phyloP scores from a whole-genome alignment of 2,329 filamentous ascomycete genomes.

The Myriosclerotinia scirpicola region DNA sequence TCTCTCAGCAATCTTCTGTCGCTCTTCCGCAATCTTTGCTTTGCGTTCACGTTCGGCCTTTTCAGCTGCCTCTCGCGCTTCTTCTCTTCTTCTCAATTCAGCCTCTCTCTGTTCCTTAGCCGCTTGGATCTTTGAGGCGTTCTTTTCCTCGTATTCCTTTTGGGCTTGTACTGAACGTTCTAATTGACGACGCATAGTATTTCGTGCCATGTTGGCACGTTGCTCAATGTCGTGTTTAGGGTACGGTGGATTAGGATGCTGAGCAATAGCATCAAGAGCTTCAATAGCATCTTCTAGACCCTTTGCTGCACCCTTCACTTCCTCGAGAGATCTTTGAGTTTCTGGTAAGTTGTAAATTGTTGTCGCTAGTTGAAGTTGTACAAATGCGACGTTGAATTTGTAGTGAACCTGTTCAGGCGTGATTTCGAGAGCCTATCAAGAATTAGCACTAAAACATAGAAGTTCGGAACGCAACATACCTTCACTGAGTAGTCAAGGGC shows the following conservation, averaged over 20 bases:
- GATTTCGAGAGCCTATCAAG: constrained; percentile 66
- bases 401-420: constrained; percentile 85
- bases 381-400: constrained; percentile 97
- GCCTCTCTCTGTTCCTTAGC: constrained; percentile 78
- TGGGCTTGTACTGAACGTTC: constrained; percentile 82
- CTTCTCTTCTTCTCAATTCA: constrained; percentile 76
- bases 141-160: constrained; percentile 88
- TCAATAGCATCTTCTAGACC: constrained; percentile 87
- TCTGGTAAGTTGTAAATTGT: constrained; percentile 74
- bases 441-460: constrained; percentile 33
- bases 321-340: constrained; percentile 71
- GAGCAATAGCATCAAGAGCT: constrained; percentile 62
- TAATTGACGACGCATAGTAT: constrained; percentile 90
- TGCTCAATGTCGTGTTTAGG: constrained; percentile 88
- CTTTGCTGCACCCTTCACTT: constrained; percentile 75
- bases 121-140: constrained; percentile 81
- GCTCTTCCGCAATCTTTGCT: constrained; percentile 81
- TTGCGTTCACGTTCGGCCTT: constrained; percentile 72
- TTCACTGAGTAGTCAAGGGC: constrained; percentile 63
- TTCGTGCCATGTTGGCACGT: constrained; percentile 94
- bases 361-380: constrained; percentile 90
- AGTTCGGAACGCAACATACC: constrained; percentile 45
- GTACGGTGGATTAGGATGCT: constrained; percentile 72
- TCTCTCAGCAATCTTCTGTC: constrained; percentile 74
- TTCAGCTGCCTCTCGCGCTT: constrained; percentile 65